These are phyloP conservation scores for Cytospora paraplurivora DNA, from an alignment of 2,329 filamentous ascomycete species.

Conservation along the genomic window DNA sequence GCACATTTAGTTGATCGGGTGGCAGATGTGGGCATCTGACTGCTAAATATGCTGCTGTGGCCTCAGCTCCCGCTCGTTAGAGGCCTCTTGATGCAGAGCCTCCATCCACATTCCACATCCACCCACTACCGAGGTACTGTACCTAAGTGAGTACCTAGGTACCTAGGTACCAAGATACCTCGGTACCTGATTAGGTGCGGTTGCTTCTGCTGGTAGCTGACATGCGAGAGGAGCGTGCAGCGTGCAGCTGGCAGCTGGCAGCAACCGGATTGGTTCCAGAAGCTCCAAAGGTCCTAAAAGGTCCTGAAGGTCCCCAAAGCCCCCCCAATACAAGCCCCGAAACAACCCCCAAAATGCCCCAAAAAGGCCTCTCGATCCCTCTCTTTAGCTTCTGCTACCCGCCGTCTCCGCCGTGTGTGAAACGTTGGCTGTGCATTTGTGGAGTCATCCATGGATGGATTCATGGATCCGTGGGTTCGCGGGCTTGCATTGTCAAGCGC, in stretches of 20 bases:
- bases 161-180: too few species aligned
- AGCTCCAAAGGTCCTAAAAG: too few species aligned
- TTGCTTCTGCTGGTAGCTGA: neutral
- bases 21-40: neutral
- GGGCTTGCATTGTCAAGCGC: neutral
- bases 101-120: neutral
- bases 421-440: constrained; percentile 23
- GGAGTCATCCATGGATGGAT: constrained; percentile 27
- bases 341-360: neutral
- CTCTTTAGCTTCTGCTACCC: constrained; percentile 21
- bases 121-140: neutral
- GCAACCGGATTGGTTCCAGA: constrained; percentile 5
- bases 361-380: neutral
- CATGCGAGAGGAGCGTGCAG: constrained; percentile 1
- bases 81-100: neutral
- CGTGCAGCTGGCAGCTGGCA: constrained; percentile 4
- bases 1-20: neutral
- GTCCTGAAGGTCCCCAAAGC: too few species aligned
- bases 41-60: neutral
- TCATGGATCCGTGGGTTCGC: neutral
- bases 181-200: too few species aligned
- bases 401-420: constrained; percentile 28
- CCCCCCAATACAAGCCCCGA: neutral
- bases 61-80: neutral
- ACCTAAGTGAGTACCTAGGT: too few species aligned